Percentiles rank a stretch among this genome's conserved stretches.
Conservation (phyloP, 768 basidiomycete genomes). For the Podaxis rugospora region DNA sequence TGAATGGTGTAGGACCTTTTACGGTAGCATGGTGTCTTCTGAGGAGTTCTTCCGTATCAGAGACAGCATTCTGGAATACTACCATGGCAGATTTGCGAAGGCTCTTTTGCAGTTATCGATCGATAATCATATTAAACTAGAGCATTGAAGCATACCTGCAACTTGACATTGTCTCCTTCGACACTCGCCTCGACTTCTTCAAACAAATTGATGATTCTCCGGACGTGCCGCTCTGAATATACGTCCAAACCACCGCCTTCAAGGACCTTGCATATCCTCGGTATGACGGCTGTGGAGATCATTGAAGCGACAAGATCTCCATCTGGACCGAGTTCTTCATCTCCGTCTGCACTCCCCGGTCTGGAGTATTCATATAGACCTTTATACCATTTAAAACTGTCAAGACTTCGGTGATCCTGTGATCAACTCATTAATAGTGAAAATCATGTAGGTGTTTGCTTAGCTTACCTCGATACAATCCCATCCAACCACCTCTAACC, state of each 20-base stretch:
- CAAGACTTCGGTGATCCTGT: constrained; percentile 53
- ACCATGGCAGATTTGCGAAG: constrained; percentile 50
- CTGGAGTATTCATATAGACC: constrained; percentile 76
- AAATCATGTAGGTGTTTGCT: background rate
- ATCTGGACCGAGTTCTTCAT: constrained; percentile 66
- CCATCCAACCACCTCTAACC: constrained; percentile 85
- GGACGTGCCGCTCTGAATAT: constrained; percentile 63
- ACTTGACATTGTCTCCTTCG: constrained; percentile 56
- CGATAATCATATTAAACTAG: background rate
- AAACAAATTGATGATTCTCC: constrained; percentile 63
- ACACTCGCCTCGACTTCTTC: constrained; percentile 81
- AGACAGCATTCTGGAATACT: constrained; percentile 52
- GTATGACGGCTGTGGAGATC: constrained; percentile 80
- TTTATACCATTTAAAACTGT: constrained; percentile 82
- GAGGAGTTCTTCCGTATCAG: constrained; percentile 45
- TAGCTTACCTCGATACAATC: constrained; percentile 71
- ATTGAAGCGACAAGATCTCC: constrained; percentile 86
- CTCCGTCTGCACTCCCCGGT: constrained; percentile 31
- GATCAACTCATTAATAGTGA: background rate
- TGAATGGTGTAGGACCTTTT: constrained; percentile 44
- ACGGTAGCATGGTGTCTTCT: constrained; percentile 40
- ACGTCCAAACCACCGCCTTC: constrained; percentile 80
- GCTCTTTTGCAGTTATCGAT: constrained; percentile 32
- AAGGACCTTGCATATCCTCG: constrained; percentile 68
- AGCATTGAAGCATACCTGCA: constrained; percentile 43